Base-by-base conservation (phyloP, 1,284 basidiomycete genomes). In the Ganoderma boninense region DNA sequence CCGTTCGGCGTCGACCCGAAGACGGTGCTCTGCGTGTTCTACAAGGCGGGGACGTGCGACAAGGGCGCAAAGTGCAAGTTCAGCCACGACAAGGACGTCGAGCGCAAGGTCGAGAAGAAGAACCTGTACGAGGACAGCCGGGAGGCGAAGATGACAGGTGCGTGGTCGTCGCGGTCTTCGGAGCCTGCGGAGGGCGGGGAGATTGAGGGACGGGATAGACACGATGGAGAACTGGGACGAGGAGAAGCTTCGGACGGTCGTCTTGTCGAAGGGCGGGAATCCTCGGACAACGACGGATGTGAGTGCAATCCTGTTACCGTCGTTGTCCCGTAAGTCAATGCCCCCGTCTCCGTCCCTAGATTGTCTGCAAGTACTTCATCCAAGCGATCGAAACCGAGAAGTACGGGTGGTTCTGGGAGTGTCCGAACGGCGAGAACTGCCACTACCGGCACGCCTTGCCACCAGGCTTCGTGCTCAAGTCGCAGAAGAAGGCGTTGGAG, bases 191-290 rank as follows among this genome's bases (percentile, higher is more conserved):
- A 38, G 71, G n/a, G 35, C 40, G 56, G 23, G 32, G 49, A 44
- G 16, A 29, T 46, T 65, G 32, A 68, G 14, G 23, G 52, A 35
- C 10, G 56, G 44, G 8, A 42, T 75, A 94, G 97, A 98, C 82
- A 98, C 97, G 11, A 99, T 99, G 97, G 97, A 98, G 77, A 92
- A 87, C 76, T 99, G 97, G 97, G 97, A 99, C 83, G 95, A 99
- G 75, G 97, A 92, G 75, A 99, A 97, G 83, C 85, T 99, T 64
- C 87, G 91, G 63, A 89, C 84, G 35, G 98, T 99, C 69, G 95
- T 99, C 11, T 78, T 92, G 18, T 95, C 94, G 66, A 99, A 99
- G 82, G 87, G 89, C 69, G 95, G 95, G 43, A 98, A 98, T 82
- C 97, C 97, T 64, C 89, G 91, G 76, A 97, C 94, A 42, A 96